These are phyloP conservation scores for Peribolospora baueri DNA, from an alignment of 768 basidiomycete genomes.

Conservation along the genomic window DNA sequence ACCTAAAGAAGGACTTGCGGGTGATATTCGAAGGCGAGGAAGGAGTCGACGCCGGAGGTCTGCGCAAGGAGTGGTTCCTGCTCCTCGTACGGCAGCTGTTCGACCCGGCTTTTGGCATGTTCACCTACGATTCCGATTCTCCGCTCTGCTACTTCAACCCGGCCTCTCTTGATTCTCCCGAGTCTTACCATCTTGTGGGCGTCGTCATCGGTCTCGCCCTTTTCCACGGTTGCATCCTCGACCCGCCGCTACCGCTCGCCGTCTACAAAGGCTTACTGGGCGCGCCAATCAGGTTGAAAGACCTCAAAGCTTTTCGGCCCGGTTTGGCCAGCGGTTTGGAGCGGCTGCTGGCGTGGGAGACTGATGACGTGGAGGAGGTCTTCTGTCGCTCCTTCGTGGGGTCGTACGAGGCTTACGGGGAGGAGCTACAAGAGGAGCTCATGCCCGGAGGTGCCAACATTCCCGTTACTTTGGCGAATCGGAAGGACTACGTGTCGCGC, in stretches of 20 bases:
- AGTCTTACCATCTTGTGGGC: constrained; percentile 63
- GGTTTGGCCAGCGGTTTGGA: constrained; percentile 42
- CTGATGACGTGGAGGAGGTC: constrained; percentile 35
- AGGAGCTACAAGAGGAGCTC: constrained; percentile 41
- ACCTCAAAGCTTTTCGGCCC: constrained; percentile 45
- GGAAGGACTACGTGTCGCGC: constrained; percentile 39
- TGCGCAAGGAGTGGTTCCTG: constrained; percentile 58
- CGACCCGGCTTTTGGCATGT: constrained; percentile 24
- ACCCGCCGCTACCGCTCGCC: constrained; percentile 53
- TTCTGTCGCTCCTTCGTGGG: constrained; percentile 9
- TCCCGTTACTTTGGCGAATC: constrained; percentile 47
- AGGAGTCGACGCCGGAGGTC: constrained; percentile 44
- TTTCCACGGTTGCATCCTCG: constrained; percentile 53
- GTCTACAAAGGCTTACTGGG: constrained; percentile 56
- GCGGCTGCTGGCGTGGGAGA: constrained; percentile 56
- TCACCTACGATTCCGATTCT: constrained; percentile 55
- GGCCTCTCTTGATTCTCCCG: constrained; percentile 47
- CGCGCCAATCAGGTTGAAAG: constrained; percentile 35
- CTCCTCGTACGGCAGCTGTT: constrained; percentile 59
- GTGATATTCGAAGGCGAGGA: constrained; percentile 58
- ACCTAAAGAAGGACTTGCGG: constrained; percentile 45
- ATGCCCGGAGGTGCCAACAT: constrained; percentile 36
- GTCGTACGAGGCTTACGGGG: constrained; percentile 29
- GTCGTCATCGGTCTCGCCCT: constrained; percentile 47
- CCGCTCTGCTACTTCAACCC: constrained; percentile 43